phyloP scores from a whole-genome alignment of 352 stramenopile genomes.

The Globisporangium megalacanthum region DNA sequence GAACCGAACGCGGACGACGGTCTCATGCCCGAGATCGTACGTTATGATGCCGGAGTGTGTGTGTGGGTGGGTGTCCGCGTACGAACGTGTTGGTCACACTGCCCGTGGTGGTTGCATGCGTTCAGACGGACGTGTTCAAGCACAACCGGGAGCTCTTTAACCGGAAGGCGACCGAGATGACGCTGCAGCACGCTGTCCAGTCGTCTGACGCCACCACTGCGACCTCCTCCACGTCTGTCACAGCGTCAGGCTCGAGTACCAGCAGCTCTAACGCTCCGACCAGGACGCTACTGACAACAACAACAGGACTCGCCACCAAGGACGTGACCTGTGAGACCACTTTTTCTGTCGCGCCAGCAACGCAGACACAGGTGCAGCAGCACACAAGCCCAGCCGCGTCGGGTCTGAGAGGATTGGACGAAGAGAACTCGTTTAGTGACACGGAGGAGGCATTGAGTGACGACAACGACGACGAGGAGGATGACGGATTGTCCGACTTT shows the following conservation, averaged over 20 bases:
- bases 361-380: neutral
- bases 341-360: neutral
- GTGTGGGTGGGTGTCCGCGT: neutral
- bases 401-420: neutral
- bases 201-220: neutral
- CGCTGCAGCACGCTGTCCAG: conserved; percentile 31
- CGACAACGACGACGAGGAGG: neutral
- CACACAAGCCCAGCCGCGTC: neutral
- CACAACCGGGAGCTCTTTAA: conserved; percentile 72
- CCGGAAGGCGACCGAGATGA: conserved; percentile 57
- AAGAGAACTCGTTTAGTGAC: neutral
- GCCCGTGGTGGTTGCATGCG: neutral
- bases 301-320: neutral
- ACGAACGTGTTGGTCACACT: neutral
- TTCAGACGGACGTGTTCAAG: conserved; percentile 71
- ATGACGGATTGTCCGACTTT: conserved; percentile 12
- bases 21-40: conserved; percentile 86
- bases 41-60: neutral
- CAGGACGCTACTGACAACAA: neutral
- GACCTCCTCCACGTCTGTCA: neutral
- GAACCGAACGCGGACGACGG: conserved; percentile 89
- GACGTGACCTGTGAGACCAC: neutral
- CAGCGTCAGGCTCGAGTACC: neutral
- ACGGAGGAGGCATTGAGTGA: neutral
- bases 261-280: neutral